A percentile compares a stretch with the other conserved stretches of the same genome.
These are phyloP conservation scores for Baudoinia panamericana DNA, from an alignment of 495 filamentous ascomycete genomes.

Conservation along the genomic window DNA sequence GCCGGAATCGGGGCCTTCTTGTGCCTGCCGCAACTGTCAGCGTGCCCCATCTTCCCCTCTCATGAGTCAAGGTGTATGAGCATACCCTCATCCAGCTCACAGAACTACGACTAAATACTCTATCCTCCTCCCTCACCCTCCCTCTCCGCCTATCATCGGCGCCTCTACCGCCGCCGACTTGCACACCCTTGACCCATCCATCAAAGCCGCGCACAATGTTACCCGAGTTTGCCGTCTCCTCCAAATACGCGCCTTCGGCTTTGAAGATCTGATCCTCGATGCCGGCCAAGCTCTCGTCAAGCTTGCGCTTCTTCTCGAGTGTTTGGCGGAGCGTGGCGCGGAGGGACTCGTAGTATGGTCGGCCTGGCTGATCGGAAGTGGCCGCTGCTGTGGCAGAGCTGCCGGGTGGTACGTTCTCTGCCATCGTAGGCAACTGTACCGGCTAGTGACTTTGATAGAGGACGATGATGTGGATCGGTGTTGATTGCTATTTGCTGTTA, in stretches of 20 bases:
- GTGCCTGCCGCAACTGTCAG: constrained; percentile 10
- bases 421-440: constrained; percentile 7
- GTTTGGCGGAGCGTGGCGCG: constrained; percentile 55
- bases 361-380: constrained; percentile 23
- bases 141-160: constrained; percentile 24
- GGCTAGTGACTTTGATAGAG: not conserved
- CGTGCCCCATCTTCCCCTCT: constrained; percentile 8
- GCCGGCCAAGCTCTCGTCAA: constrained; percentile 53
- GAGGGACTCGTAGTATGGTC: constrained; percentile 64
- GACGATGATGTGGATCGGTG: not conserved
- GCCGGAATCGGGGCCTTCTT: constrained; percentile 18
- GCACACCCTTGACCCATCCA: constrained; percentile 82
- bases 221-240: constrained; percentile 65
- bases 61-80: not conserved
- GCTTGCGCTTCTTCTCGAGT: constrained; percentile 49
- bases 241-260: constrained; percentile 77
- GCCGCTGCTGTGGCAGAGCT: constrained; percentile 1
- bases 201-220: constrained; percentile 98
- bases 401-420: constrained; percentile 22
- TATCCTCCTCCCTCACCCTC: constrained; percentile 29
- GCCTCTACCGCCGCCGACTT: constrained; percentile 19
- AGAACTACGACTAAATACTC: constrained; percentile 33
- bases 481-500: not conserved
- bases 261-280: constrained; percentile 76
- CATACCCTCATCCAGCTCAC: constrained; percentile 26